Evolutionary conservation across 441 rosid species (phyloP), one percentile per base, ranked within the genome.

Genomic region (Kokia cookei): DNA sequence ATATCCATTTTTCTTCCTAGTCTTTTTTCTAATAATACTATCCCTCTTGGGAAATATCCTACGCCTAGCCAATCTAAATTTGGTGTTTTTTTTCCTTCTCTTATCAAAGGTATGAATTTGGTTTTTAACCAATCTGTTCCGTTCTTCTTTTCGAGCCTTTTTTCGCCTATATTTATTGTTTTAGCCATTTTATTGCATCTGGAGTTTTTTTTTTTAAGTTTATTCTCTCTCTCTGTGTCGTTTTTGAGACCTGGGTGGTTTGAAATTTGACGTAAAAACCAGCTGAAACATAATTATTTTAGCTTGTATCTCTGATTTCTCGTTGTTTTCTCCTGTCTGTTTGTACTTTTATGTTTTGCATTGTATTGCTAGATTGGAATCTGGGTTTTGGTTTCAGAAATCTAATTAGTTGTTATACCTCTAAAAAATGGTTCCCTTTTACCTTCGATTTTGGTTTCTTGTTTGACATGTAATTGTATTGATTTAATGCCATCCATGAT

Each of bases 21-120:
- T 32, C 27, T 67, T 11, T 35, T 60, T 63, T 51, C 7, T 4
- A 24, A 26, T 24, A 22, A n/a, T 37, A 22, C 3, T 24, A 15
- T 19, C 59, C 70, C 62, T n/a, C 26, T 67, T 40, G n/a, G 12
- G 4, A 17, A 26, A 60, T 61, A 60, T 47, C 27, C 17, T 24
- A 48, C 9, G 10, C 51, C 60, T 47, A 67, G 15, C 48, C 37
- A 29, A 3, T 29, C n/a, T 17, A 75, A 15, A 27, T 15, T 55
- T 22, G 19, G 2, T 11, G 24, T 35, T 63, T 67, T 57, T 60
- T 19, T 19, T n/a, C 57, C 63, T 37, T 2, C 48, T 80, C 51
- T 50, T 78, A 59, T 58, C 74, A 17, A 69, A 82, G 90, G 93
- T 87, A 74, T 14, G 72, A 53, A 35, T 65, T 57, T 26, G 77